phyloP scores from a whole-genome alignment of 305 asterid species.

The Fraxinus nigra region DNA sequence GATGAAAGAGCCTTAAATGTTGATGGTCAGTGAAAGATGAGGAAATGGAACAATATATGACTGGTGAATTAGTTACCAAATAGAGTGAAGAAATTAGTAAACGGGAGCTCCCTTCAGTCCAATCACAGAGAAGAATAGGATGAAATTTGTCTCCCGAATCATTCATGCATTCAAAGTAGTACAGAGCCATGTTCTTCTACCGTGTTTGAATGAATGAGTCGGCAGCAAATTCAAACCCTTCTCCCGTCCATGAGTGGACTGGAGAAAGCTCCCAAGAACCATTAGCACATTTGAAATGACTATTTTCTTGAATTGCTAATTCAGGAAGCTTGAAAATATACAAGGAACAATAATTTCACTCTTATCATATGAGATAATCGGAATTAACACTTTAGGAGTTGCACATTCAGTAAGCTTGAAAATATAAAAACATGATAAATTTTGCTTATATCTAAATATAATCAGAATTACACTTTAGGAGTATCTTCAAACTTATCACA shows the following conservation, averaged over 20 bases:
- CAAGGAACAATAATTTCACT: neutral
- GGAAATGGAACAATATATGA: neutral
- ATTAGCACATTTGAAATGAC: slow-evolving; percentile 6
- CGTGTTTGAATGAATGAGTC: slow-evolving; percentile 67
- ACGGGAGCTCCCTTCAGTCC: slow-evolving; percentile 99
- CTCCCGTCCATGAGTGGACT: slow-evolving; percentile 61
- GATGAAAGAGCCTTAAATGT: neutral
- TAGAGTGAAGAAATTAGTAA: neutral
- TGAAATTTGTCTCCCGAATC: slow-evolving; percentile 75
- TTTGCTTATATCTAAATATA: neutral
- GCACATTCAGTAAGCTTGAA: neutral
- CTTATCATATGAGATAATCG: neutral
- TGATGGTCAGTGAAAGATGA: neutral
- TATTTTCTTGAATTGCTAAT: neutral
- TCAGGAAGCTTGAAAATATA: neutral
- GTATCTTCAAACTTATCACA: neutral
- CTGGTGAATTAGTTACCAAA: neutral
- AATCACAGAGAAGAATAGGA: slow-evolving; percentile 57
- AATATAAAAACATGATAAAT: too few species aligned
- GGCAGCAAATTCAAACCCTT: slow-evolving; percentile 66
- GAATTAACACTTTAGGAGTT: too few species aligned
- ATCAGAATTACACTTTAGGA: neutral
- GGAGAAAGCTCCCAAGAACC: slow-evolving; percentile 68
- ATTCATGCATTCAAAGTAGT: slow-evolving; percentile 65
- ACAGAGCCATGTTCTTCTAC: slow-evolving; percentile 12